A percentile compares a stretch with the other conserved stretches of the same genome.
Evolutionary conservation across 495 filamentous ascomycete species (phyloP).

Genomic region (Chaetomium tenue): DNA sequence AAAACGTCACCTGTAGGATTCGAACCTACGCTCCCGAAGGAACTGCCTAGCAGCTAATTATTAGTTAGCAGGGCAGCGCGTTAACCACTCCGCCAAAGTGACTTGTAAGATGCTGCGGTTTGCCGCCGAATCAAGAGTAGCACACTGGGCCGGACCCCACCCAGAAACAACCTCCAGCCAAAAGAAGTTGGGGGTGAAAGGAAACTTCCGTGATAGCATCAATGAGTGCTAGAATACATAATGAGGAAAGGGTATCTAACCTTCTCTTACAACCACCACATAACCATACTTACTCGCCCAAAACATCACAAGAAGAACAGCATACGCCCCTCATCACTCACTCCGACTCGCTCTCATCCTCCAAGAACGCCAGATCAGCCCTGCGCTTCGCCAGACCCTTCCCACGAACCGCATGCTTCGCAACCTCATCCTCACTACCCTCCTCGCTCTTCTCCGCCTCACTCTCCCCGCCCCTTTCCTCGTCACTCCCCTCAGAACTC

Average conservation of each 20-base stretch:
- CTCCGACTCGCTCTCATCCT: conserved; percentile 49
- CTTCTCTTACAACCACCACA: background rate
- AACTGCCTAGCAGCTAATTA: conserved; percentile 30
- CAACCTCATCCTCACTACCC: conserved; percentile 35
- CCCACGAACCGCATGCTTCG: conserved; percentile 27
- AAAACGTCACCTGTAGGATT: conserved; percentile 35
- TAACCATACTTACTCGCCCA: background rate
- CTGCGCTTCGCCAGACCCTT: conserved; percentile 36
- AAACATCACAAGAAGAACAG: background rate
- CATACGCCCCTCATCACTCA: conserved; percentile 21
- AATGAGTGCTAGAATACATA: background rate
- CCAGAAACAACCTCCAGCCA: background rate
- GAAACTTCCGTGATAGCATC: background rate
- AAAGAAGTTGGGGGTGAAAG: background rate
- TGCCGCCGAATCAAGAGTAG: background rate
- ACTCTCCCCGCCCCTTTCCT: conserved; percentile 30
- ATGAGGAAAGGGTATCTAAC: background rate
- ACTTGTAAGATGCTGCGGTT: conserved; percentile 4
- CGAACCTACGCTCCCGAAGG: conserved; percentile 37
- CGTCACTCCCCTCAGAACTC: conserved; percentile 47
- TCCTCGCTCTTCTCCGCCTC: conserved; percentile 35
- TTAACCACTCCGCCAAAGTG: conserved; percentile 37
- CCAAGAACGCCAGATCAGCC: conserved; percentile 47
- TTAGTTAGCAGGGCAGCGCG: conserved; percentile 34
- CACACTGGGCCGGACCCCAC: background rate